Conservation (phyloP, 2,329 filamentous ascomycete species). For the Pestalotiopsis sp. region DNA sequence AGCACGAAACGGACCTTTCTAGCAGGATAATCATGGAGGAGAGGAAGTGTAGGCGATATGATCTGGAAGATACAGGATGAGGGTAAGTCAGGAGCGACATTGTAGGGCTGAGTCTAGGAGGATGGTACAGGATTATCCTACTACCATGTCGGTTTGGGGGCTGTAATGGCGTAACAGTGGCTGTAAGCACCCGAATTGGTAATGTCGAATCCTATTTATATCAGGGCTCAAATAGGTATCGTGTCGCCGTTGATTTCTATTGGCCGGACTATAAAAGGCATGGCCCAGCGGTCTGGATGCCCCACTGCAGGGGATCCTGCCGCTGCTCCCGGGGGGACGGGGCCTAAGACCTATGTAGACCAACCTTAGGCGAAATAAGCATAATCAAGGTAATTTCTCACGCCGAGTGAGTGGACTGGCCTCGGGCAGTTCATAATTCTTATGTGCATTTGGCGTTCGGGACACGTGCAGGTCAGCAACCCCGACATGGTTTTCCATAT, state of each 20-base stretch:
- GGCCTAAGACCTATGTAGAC: not conserved
- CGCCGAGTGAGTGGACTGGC: too few species aligned
- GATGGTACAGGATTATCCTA: not conserved
- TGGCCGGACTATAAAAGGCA: not conserved
- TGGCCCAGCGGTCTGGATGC: not conserved
- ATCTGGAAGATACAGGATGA: not conserved
- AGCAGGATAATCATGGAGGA: not conserved
- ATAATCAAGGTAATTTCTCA: not conserved
- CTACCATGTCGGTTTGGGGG: not conserved
- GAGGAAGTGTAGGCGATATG: not conserved
- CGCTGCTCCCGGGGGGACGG: not conserved
- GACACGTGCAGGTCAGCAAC: not conserved
- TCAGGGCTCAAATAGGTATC: not conserved
- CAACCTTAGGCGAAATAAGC: constrained; percentile 7
- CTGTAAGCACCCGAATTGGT: not conserved
- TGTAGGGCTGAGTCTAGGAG: not conserved
- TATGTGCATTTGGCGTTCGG: too few species aligned
- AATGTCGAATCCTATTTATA: not conserved
- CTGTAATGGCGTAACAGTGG: not conserved
- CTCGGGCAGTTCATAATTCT: too few species aligned
- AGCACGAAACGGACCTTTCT: not conserved
- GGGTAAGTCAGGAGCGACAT: not conserved
- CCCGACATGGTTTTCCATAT: not conserved
- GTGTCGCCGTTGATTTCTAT: not conserved
- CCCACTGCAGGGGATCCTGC: not conserved